Evolutionary conservation across 768 basidiomycete species (phyloP).

Genomic region (Sporobolomyces pararoseus): DNA sequence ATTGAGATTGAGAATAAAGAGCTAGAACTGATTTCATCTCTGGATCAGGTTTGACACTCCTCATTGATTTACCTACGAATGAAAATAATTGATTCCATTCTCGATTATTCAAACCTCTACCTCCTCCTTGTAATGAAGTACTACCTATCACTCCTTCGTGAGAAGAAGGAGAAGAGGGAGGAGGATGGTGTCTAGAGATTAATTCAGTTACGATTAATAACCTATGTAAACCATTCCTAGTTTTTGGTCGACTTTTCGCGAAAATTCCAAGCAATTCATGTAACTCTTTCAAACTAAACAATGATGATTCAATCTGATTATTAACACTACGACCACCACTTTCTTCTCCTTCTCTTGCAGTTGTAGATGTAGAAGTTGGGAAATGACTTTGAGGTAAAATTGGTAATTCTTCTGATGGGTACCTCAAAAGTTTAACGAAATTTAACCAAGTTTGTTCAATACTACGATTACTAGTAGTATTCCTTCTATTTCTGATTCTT

Average conservation of each 20-base stretch:
- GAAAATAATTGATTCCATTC: constrained; percentile 29
- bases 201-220: constrained; percentile 39
- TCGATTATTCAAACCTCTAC: constrained; percentile 41
- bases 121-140: constrained; percentile 46
- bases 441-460: background rate
- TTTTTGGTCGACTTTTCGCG: constrained; percentile 12
- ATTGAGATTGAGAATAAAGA: constrained; percentile 18
- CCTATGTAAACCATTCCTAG: constrained; percentile 23
- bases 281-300: constrained; percentile 33
- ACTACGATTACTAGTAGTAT: background rate
- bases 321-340: too few species aligned
- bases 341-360: background rate
- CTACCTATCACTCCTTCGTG: too few species aligned
- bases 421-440: constrained; percentile 19
- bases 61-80: constrained; percentile 18
- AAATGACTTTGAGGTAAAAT: constrained; percentile 2
- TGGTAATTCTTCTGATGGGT: constrained; percentile 13
- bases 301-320: too few species aligned
- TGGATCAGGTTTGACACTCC: constrained; percentile 3
- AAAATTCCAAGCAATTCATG: constrained; percentile 22
- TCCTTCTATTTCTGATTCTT: background rate
- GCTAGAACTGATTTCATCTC: constrained; percentile 16
- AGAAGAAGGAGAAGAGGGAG: background rate
- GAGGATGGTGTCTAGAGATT: constrained; percentile 8
- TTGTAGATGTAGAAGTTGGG: constrained; percentile 3